phyloP scores from a whole-genome alignment of 2,329 filamentous ascomycete species.

The Cadophora gregata region DNA sequence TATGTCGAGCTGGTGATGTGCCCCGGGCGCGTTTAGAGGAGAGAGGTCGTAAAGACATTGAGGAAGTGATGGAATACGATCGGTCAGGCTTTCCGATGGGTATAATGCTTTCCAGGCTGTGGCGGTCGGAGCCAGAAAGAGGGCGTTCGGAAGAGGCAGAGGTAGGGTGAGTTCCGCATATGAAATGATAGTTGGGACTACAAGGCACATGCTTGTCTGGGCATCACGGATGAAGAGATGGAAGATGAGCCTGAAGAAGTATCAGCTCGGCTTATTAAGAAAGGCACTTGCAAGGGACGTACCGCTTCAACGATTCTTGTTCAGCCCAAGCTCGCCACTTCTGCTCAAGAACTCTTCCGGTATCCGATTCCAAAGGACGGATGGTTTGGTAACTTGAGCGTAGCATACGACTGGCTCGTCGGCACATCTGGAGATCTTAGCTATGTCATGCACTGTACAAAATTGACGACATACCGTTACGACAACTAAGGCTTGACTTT shows the following conservation, averaged over 20 bases:
- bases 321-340: background rate
- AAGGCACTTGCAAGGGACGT: background rate
- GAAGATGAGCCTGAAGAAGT: background rate
- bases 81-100: background rate
- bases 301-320: background rate
- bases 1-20: background rate
- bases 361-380: background rate
- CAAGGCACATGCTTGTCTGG: background rate
- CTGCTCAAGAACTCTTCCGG: background rate
- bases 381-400: background rate
- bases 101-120: background rate
- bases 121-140: background rate
- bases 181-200: background rate
- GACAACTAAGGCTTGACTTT: background rate
- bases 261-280: background rate
- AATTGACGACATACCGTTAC: background rate
- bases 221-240: background rate
- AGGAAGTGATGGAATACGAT: background rate
- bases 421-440: background rate
- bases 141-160: background rate
- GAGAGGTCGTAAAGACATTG: background rate
- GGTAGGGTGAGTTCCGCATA: background rate
- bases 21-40: background rate
- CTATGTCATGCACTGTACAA: background rate
- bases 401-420: background rate